A percentile compares a stretch with the other conserved stretches of the same genome.
phyloP scores from a whole-genome alignment of 1,284 basidiomycete genomes.

The Calocybe gambosa region DNA sequence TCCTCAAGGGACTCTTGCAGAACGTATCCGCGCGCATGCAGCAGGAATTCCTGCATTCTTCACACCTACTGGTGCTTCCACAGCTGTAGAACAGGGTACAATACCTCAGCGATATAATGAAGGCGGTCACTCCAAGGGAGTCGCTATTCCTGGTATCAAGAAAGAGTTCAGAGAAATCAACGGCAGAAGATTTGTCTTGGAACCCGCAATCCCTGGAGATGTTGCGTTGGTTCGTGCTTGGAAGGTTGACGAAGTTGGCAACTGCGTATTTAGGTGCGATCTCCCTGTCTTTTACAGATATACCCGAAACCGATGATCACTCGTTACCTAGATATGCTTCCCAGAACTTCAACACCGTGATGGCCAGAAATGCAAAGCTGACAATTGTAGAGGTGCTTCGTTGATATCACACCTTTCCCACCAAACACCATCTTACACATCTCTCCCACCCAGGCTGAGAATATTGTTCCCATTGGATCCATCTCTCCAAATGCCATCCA shows the following conservation, averaged over 20 bases:
- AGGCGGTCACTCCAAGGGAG: constrained; percentile 58
- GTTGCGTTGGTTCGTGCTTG: constrained; percentile 89
- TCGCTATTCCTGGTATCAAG: constrained; percentile 65
- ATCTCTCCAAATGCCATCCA: constrained; percentile 84
- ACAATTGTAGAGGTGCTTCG: constrained; percentile 77
- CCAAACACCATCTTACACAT: neutral
- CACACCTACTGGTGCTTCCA: constrained; percentile 90
- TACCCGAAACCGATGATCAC: constrained; percentile 1
- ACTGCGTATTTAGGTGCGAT: constrained; percentile 74
- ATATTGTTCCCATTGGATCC: constrained; percentile 85
- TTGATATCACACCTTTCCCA: constrained; percentile 21
- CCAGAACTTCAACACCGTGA: constrained; percentile 83
- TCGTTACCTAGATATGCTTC: constrained; percentile 63
- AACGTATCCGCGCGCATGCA: constrained; percentile 86
- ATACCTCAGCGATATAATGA: constrained; percentile 75
- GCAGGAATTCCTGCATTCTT: constrained; percentile 96
- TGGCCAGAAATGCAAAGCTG: constrained; percentile 85
- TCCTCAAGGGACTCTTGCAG: constrained; percentile 88
- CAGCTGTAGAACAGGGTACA: constrained; percentile 73
- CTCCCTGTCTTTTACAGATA: neutral
- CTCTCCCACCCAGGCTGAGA: constrained; percentile 59
- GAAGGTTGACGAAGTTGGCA: constrained; percentile 91
- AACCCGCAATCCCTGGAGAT: constrained; percentile 83
- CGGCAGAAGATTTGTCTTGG: constrained; percentile 82
- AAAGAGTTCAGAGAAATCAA: constrained; percentile 81